Evolutionary conservation across 768 basidiomycete genomes (phyloP).

Genomic region (Tylopilus sp.): DNA sequence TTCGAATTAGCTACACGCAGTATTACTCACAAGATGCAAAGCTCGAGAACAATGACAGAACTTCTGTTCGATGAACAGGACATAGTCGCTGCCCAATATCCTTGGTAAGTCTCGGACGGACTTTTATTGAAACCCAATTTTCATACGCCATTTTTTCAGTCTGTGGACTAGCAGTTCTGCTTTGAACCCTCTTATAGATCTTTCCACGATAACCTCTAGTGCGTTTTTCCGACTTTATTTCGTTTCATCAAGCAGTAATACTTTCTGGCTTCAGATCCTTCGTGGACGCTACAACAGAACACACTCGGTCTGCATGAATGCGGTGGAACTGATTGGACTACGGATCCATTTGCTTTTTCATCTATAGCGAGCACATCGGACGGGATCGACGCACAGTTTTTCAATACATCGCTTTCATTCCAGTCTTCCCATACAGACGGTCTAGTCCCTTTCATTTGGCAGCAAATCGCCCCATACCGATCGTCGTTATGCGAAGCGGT

Average conservation of each 20-base stretch:
- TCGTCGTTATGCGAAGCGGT: background rate
- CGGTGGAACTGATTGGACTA: background rate
- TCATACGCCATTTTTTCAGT: background rate
- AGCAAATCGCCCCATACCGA: background rate
- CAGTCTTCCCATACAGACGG: background rate
- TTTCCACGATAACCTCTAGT: background rate
- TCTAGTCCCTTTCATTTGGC: background rate
- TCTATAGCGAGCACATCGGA: background rate
- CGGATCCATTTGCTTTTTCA: background rate
- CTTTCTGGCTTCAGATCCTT: background rate
- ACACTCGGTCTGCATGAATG: background rate
- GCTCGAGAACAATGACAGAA: background rate
- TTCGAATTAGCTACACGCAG: background rate
- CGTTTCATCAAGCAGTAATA: background rate
- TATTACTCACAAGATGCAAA: background rate
- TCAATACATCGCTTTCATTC: background rate
- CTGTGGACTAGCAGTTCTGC: background rate
- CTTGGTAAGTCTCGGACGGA: background rate
- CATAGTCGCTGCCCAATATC: background rate
- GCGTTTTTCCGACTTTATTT: background rate
- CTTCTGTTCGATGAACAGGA: background rate
- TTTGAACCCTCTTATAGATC: background rate
- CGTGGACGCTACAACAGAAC: background rate
- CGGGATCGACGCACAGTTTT: background rate
- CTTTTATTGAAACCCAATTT: background rate